Evolutionary conservation across 495 filamentous ascomycete genomes (phyloP).

Genomic region (Xylaria venustula): DNA sequence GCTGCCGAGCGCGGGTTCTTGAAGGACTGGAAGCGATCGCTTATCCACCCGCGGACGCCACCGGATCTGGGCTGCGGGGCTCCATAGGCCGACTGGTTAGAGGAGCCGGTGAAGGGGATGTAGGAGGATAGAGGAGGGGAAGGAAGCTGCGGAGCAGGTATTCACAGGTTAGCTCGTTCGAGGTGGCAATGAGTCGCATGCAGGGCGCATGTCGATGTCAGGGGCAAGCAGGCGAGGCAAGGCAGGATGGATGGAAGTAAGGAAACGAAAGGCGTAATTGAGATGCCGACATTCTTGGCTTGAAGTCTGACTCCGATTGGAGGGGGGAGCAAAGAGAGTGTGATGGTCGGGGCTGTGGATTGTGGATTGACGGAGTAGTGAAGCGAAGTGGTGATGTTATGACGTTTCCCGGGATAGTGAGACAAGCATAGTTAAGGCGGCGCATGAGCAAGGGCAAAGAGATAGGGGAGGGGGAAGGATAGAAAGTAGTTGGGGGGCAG

Average conservation of each 20-base stretch:
- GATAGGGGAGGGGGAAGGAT: neutral
- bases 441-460: too few relatives aligned
- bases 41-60: constrained; percentile 61
- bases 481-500: constrained; percentile 29
- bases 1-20: constrained; percentile 55
- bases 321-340: neutral
- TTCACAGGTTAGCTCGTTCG: constrained; percentile 12
- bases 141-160: constrained; percentile 44
- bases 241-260: neutral
- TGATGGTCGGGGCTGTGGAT: too few relatives aligned
- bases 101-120: constrained; percentile 49
- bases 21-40: constrained; percentile 46
- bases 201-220: neutral
- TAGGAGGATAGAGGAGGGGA: constrained; percentile 62
- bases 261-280: neutral
- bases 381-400: neutral
- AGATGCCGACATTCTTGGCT: too few relatives aligned
- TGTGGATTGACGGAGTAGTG: neutral
- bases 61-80: constrained; percentile 52
- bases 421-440: constrained; percentile 27
- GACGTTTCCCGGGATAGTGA: constrained; percentile 16
- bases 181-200: neutral
- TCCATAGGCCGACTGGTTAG: constrained; percentile 34
- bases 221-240: neutral
- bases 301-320: neutral